phyloP scores from a whole-genome alignment of 2,329 filamentous ascomycete genomes.

The Whalleya microplaca region DNA sequence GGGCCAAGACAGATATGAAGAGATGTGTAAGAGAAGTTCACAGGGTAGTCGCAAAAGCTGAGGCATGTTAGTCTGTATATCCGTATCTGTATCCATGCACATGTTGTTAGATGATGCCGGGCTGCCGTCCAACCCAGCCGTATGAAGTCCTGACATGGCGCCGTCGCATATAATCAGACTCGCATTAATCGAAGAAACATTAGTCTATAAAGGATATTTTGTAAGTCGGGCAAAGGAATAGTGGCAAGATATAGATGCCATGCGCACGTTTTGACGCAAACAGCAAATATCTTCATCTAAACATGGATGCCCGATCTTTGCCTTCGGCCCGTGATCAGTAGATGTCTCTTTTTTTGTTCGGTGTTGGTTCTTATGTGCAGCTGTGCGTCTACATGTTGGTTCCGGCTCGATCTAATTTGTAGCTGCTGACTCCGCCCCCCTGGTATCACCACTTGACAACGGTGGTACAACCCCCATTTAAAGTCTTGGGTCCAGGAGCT shows the following conservation, averaged over 20 bases:
- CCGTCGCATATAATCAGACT: neutral
- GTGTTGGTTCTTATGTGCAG: neutral
- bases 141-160: neutral
- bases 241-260: neutral
- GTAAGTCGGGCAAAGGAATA: too few relatives aligned
- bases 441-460: neutral
- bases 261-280: neutral
- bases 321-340: too few relatives aligned
- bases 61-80: conserved; percentile 11
- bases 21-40: conserved; percentile 28
- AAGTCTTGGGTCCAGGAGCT: too few relatives aligned
- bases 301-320: neutral
- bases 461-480: neutral
- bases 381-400: neutral
- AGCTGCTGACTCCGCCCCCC: neutral
- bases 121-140: neutral
- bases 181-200: neutral
- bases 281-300: neutral
- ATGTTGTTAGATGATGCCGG: conserved; percentile 7
- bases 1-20: conserved; percentile 22
- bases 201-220: neutral
- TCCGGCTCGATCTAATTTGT: neutral
- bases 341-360: neutral
- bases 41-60: conserved; percentile 28
- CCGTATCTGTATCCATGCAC: conserved; percentile 7